Percentiles rank a stretch among this genome's conserved stretches.
Evolutionary conservation across 1,284 basidiomycete species (phyloP).

Genomic region (Ceratorhiza oryzae-sativae): DNA sequence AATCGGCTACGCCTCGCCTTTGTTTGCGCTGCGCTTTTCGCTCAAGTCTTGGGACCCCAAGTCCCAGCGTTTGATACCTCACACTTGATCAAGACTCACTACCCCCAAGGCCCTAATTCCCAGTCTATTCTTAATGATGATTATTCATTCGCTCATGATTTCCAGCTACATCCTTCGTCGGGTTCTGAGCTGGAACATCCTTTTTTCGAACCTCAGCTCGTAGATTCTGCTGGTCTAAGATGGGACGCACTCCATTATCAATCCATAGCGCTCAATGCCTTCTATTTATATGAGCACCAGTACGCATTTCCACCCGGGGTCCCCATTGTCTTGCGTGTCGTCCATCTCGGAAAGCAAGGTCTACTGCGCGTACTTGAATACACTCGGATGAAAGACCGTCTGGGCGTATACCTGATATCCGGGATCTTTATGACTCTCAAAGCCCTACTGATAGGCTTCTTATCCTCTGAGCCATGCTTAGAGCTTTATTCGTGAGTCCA

Average conservation of each 20-base stretch:
- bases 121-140: too few species aligned
- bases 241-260: constrained; percentile 92
- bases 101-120: background rate
- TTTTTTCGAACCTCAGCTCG: background rate
- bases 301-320: constrained; percentile 88
- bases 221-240: constrained; percentile 57
- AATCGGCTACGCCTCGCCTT: constrained; percentile 8
- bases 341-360: constrained; percentile 27
- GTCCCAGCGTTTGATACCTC: constrained; percentile 29
- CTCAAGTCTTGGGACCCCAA: constrained; percentile 10
- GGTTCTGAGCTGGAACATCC: background rate
- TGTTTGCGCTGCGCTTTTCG: background rate
- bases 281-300: constrained; percentile 81
- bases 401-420: background rate
- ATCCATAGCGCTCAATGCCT: constrained; percentile 63
- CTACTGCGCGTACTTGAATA: background rate
- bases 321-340: constrained; percentile 61
- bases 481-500: constrained; percentile 60
- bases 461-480: constrained; percentile 47
- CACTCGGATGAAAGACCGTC: too few species aligned
- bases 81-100: background rate
- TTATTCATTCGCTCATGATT: too few species aligned
- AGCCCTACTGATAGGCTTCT: background rate
- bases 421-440: background rate
- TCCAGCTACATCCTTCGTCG: background rate